These are phyloP conservation scores for Cardamine resedifolia DNA, from an alignment of 345 rosid species.

Conservation along the genomic window DNA sequence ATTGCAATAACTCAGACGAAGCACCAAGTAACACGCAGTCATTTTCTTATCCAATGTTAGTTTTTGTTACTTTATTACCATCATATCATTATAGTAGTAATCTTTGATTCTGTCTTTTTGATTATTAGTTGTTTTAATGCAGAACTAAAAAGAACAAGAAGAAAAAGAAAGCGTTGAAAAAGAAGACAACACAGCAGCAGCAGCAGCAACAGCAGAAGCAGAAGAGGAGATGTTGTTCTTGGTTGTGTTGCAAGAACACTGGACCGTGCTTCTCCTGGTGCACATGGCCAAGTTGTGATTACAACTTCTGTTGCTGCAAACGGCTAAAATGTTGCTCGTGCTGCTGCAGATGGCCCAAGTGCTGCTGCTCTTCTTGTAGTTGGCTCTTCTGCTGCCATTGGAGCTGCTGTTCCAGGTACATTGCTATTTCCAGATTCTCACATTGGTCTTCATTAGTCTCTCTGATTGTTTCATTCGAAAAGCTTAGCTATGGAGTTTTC, in stretches of 20 bases:
- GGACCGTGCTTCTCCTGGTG: slow-evolving; percentile 33
- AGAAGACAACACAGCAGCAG: slow-evolving; percentile 22
- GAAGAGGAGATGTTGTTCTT: slow-evolving; percentile 39
- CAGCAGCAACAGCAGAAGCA: slow-evolving; percentile 27
- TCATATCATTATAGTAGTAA: neutral
- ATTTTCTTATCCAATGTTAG: slow-evolving; percentile 34
- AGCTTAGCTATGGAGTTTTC: neutral
- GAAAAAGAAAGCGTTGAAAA: slow-evolving; percentile 14
- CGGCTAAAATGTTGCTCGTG: slow-evolving; percentile 26
- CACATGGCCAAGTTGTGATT: slow-evolving; percentile 25
- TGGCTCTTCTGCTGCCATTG: slow-evolving; percentile 32
- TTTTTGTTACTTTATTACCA: slow-evolving; percentile 5
- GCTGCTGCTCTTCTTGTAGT: slow-evolving; percentile 24
- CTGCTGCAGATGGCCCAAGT: slow-evolving; percentile 17
- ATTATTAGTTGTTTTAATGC: neutral
- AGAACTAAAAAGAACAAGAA: slow-evolving; percentile 34
- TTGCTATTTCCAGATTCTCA: neutral
- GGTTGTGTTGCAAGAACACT: slow-evolving; percentile 31
- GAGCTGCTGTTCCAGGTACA: slow-evolving; percentile 33
- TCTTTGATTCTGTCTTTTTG: slow-evolving; percentile 1
- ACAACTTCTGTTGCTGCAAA: slow-evolving; percentile 30
- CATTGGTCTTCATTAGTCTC: neutral
- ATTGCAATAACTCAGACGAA: slow-evolving; percentile 32
- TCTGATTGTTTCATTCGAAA: slow-evolving; percentile 1
- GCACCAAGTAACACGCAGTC: slow-evolving; percentile 23